These are phyloP conservation scores for Abrus precatorius DNA, from an alignment of 306 rosid species.

Conservation along the genomic window DNA sequence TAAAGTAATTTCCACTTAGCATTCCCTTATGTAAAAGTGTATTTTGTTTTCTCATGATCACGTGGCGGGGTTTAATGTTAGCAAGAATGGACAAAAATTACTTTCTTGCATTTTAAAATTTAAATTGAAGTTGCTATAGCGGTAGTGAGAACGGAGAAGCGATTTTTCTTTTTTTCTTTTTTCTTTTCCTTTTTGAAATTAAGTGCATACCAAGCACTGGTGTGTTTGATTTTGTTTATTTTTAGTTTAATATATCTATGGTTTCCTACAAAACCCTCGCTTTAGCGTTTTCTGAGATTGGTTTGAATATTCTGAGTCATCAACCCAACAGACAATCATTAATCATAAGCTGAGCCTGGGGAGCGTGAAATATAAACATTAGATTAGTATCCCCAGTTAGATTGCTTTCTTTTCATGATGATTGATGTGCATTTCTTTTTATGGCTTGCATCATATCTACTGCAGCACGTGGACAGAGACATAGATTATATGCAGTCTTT, in stretches of 20 bases:
- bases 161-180: too few species aligned
- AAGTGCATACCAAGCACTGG: not conserved
- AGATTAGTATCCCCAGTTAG: conserved; percentile 32
- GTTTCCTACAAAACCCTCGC: not conserved
- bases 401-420: conserved; percentile 40
- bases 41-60: conserved; percentile 19
- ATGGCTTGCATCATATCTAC: conserved; percentile 26
- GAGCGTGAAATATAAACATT: conserved; percentile 30
- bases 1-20: not conserved
- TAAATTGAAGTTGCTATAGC: conserved; percentile 17
- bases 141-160: too few species aligned
- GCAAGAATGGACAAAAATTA: conserved; percentile 2
- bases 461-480: conserved; percentile 41
- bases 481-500: not conserved
- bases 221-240: not conserved
- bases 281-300: not conserved
- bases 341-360: conserved; percentile 12
- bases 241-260: not conserved
- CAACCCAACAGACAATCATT: conserved; percentile 16
- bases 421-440: conserved; percentile 33
- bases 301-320: conserved; percentile 36
- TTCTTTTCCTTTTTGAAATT: too few species aligned
- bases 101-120: conserved; percentile 3
- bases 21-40: not conserved
- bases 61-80: not conserved